These are phyloP conservation scores for Colletotrichum sp. DNA, from an alignment of 2,329 filamentous ascomycete genomes.

Conservation along the genomic window DNA sequence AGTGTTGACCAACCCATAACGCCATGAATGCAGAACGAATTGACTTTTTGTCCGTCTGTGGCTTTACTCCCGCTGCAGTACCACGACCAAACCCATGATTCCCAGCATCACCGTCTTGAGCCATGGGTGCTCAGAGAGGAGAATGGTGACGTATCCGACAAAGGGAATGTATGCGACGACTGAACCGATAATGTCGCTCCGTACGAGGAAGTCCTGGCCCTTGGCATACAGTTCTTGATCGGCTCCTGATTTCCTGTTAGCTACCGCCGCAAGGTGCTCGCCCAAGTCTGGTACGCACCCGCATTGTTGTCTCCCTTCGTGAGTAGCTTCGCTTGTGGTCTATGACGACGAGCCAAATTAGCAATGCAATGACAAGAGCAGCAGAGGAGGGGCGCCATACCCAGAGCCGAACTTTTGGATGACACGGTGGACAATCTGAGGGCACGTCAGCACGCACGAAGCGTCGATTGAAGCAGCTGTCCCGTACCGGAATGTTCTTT, in stretches of 20 bases:
- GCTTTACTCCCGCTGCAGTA: slow-evolving; percentile 83
- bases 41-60: neutral
- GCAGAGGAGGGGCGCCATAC: slow-evolving; percentile 37
- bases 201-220: slow-evolving; percentile 85
- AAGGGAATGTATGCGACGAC: slow-evolving; percentile 92
- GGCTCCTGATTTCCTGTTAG: neutral
- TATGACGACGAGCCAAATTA: slow-evolving; percentile 27
- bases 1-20: neutral
- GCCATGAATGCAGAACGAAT: neutral
- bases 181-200: slow-evolving; percentile 91
- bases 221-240: slow-evolving; percentile 65
- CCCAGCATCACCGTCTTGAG: slow-evolving; percentile 94
- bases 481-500: slow-evolving; percentile 79
- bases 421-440: slow-evolving; percentile 84
- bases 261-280: neutral
- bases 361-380: neutral
- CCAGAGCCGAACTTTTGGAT: slow-evolving; percentile 74
- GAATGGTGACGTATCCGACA: slow-evolving; percentile 95
- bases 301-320: slow-evolving; percentile 99
- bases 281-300: slow-evolving; percentile 27
- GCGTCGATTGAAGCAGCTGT: neutral
- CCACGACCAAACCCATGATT: slow-evolving; percentile 92
- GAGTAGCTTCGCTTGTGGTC: slow-evolving; percentile 72
- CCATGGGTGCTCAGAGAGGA: slow-evolving; percentile 96
- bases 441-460: neutral